phyloP scores from a whole-genome alignment of 2,329 filamentous ascomycete species.

The Cyclaneusma minus region DNA sequence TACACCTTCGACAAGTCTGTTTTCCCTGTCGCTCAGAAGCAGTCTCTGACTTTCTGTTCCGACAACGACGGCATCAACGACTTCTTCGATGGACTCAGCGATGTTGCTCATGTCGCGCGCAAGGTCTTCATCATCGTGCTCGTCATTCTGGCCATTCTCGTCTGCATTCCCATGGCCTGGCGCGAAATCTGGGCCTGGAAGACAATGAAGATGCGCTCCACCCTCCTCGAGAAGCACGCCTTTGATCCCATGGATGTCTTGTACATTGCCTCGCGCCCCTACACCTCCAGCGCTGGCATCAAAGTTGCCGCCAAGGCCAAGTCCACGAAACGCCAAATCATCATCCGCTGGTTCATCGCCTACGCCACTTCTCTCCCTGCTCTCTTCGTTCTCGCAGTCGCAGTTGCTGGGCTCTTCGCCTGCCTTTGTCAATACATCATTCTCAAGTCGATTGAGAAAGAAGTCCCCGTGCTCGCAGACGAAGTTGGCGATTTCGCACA shows the following conservation, averaged over 20 bases:
- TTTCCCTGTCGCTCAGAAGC: slow-evolving; percentile 74
- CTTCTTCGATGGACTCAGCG: slow-evolving; percentile 64
- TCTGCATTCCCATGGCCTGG: slow-evolving; percentile 65
- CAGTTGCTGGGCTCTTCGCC: slow-evolving; percentile 47
- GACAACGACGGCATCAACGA: slow-evolving; percentile 65
- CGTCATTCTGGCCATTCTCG: slow-evolving; percentile 52
- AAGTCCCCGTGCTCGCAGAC: slow-evolving; percentile 46
- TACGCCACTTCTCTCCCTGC: slow-evolving; percentile 54
- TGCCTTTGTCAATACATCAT: slow-evolving; percentile 55
- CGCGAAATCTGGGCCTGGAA: slow-evolving; percentile 67
- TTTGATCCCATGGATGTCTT: slow-evolving; percentile 77
- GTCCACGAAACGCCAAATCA: slow-evolving; percentile 44
- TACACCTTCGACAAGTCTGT: slow-evolving; percentile 66
- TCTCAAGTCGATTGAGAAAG: slow-evolving; percentile 43
- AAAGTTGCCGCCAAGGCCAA: slow-evolving; percentile 51
- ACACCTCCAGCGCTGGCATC: slow-evolving; percentile 58
- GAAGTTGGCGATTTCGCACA: slow-evolving; percentile 51
- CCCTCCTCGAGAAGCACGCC: slow-evolving; percentile 46
- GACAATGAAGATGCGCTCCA: slow-evolving; percentile 52
- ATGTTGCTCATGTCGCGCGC: slow-evolving; percentile 50
- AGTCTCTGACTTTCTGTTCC: slow-evolving; percentile 75
- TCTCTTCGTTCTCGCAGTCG: slow-evolving; percentile 53
- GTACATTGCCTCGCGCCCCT: slow-evolving; percentile 72
- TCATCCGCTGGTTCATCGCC: slow-evolving; percentile 47
- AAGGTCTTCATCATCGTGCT: slow-evolving; percentile 67